Percentiles rank a stretch among this genome's conserved stretches.
These are phyloP conservation scores for Punica granatum DNA, from an alignment of 345 rosid species.

Conservation along the genomic window DNA sequence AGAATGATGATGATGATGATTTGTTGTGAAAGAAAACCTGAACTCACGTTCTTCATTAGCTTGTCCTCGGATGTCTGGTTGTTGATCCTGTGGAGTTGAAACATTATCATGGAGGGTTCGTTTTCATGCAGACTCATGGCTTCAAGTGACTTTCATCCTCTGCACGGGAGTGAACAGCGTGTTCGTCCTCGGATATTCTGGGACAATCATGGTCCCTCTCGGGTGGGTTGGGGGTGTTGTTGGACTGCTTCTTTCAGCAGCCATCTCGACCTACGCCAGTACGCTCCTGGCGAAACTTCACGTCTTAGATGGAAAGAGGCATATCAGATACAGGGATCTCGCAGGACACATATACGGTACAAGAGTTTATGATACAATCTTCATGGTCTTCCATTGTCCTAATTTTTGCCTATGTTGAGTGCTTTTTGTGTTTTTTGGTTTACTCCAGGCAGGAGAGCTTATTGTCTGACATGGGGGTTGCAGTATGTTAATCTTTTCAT, in stretches of 20 bases:
- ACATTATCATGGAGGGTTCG: too few relatives aligned
- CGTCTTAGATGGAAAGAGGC: constrained; percentile 82
- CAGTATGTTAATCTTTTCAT: constrained; percentile 78
- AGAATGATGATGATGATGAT: too few relatives aligned
- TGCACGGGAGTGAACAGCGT: constrained; percentile 86
- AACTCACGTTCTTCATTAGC: too few relatives aligned
- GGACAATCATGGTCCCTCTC: constrained; percentile 80
- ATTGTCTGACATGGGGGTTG: constrained; percentile 58
- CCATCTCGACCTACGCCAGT: constrained; percentile 67
- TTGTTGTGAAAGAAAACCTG: too few relatives aligned
- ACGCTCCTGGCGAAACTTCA: constrained; percentile 78
- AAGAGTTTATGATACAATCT: not conserved
- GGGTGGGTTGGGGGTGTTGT: constrained; percentile 78
- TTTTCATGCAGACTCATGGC: constrained; percentile 71
- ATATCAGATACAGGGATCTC: constrained; percentile 88
- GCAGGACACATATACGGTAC: constrained; percentile 75
- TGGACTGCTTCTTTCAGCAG: constrained; percentile 61
- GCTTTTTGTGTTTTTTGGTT: not conserved
- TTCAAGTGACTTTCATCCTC: constrained; percentile 74
- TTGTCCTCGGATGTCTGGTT: too few relatives aligned
- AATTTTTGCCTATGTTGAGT: not conserved
- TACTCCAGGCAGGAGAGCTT: constrained; percentile 55
- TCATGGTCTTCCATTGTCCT: not conserved
- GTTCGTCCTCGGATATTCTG: constrained; percentile 84
- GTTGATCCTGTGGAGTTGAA: too few relatives aligned